Evolutionary conservation across 805 yeast species (phyloP).

Genomic region (Lachancea waltii): DNA sequence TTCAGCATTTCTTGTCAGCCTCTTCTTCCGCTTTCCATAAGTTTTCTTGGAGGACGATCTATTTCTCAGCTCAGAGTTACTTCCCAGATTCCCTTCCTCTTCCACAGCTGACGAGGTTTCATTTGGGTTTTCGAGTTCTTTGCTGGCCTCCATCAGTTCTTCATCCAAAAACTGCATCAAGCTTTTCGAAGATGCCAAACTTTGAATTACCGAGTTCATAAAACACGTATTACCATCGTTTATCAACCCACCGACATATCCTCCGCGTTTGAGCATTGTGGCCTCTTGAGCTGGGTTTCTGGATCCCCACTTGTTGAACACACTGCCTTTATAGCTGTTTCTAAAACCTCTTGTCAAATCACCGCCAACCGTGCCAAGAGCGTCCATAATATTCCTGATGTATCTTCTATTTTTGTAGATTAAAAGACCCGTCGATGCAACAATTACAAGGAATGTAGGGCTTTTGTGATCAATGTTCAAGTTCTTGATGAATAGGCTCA

Average conservation of each 20-base stretch:
- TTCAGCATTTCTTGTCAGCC: conserved; percentile 9
- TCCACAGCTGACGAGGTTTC: conserved; percentile 13
- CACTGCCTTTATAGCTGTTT: conserved; percentile 10
- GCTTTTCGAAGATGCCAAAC: conserved; percentile 66
- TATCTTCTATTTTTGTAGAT: conserved; percentile 10
- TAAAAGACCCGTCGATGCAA: conserved; percentile 8
- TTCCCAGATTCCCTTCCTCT: conserved; percentile 13
- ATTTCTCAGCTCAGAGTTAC: conserved; percentile 16
- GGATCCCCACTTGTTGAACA: conserved; percentile 20
- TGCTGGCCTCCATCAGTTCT: conserved; percentile 24
- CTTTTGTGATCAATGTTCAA: conserved; percentile 4
- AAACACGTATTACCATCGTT: conserved; percentile 94
- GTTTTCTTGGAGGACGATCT: conserved; percentile 13
- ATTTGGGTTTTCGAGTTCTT: conserved; percentile 6
- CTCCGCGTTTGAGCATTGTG: conserved; percentile 51
- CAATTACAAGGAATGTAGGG: conserved; percentile 4
- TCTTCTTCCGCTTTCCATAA: conserved; percentile 20
- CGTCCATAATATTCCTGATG: conserved; percentile 9
- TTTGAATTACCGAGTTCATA: conserved; percentile 85
- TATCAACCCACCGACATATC: conserved; percentile 74
- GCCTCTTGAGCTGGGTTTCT: conserved; percentile 17
- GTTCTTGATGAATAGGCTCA: conserved; percentile 4
- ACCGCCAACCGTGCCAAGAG: conserved; percentile 8
- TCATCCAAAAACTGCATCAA: conserved; percentile 50
- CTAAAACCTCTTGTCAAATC: conserved; percentile 10